Base-by-base conservation (phyloP, 2,329 filamentous ascomycete genomes). In the Talaromyces sp. region DNA sequence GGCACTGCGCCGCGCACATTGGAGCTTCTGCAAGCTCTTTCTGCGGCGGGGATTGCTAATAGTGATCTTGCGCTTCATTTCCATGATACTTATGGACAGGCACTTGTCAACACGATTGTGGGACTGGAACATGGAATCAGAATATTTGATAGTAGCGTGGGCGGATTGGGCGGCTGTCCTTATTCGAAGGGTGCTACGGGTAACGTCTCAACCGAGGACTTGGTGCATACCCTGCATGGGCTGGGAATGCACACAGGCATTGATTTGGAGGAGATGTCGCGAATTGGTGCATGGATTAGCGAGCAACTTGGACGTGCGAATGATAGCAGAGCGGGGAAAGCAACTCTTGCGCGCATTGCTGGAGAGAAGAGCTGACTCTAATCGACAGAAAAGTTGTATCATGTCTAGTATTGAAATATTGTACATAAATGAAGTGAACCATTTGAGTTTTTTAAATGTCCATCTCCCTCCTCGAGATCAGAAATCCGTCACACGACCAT, bases 401-500 rank as follows among this genome's bases (percentile, higher is more conserved):
- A 11, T 47, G 19, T 47, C 19, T 13, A 25, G 19, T 11, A 10
- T 19, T 10, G n/a, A 47, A 25, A 25, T 47, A 27, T 25, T 47
- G 39, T 45, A 59, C 37, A 58, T 61, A 17, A 54, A 15, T 13
- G 11, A 15, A 15, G 25, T 56, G 31, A 25, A 39, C 15, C 50
- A 15, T 37, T 56, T n/a, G 13, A 39, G 19, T 9, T 25, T 25
- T 56, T 19, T 52, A 52, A 25, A 33, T 2, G 1, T 17, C n/a
- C 11, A 19, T 39, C 1, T 17, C 11, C 6, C 33, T 39, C 3
- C 1, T 13, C n/a, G 0, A 43, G 15, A 62, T 81, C 73, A 87
- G 67, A 99, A 99, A 79, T 99, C 95, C 27, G 94, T 98, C 63
- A 96, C 93, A 68, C 94, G 84, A 56, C 95, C 95, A 78, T 97